Base-by-base conservation (phyloP, 768 basidiomycete genomes). In the Lactarius akahatsu region DNA sequence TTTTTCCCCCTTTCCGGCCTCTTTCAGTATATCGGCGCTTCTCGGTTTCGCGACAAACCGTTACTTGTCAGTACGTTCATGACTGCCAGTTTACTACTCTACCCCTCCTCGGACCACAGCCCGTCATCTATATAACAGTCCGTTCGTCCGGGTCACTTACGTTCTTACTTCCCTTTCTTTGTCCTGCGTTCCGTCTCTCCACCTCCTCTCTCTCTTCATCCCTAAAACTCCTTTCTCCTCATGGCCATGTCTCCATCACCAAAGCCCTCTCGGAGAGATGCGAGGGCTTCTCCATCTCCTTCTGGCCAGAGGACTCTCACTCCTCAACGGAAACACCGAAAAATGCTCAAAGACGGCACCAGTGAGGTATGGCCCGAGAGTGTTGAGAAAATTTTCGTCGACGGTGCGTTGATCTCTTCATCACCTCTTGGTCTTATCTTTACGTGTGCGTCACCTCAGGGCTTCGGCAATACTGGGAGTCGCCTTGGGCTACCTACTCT, bases 331-430 rank as follows among this genome's bases (percentile, higher is more conserved):
- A 92, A 92, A 70, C 91, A 92, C 77, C 82, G 89, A 72, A 93
- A 92, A 76, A 87, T 92, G 68, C 81, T 93, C 77, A 92, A 91
- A 75, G 90, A 92, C 71, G 91, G 91, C 73, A 81, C 82, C 45
- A 79, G 77, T 73, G 91, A 92, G 71, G 91, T 93, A 60, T 93
- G 91, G 91, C 91, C 91, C 59, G 89, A 92, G 75, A 76, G 79
- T 63, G 82, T 92, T 72, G 91, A 93, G 75, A 82, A 84, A 73
- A 76, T 89, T 71, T 93, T 93, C 76, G 89, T 92, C 15, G 80
- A 89, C 77, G 91, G 91, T 87, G 13, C 62, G 73, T 70, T 13
- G 18, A 45, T 63, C 52, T 1, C 34, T 23, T 11, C 64, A 50
- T 43, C 16, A 50, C 59, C 64, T 54, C 45, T 61, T 40, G 15